Conservation (phyloP, 768 basidiomycete genomes). For the Strobilomyces confusus region DNA sequence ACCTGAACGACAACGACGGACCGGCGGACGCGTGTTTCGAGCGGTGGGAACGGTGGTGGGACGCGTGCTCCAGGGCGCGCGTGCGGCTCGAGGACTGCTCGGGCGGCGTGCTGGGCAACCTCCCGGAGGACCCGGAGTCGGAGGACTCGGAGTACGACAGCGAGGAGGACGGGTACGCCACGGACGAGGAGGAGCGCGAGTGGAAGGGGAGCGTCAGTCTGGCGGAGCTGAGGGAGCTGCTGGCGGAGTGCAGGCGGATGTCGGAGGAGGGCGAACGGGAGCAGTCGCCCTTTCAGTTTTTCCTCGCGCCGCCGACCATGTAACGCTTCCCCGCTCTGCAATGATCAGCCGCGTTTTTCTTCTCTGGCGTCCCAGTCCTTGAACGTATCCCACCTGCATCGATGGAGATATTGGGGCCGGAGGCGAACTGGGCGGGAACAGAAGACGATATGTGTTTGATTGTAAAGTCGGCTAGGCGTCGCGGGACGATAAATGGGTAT, state of each 20-base stretch:
- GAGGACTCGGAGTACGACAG: conserved; percentile 31
- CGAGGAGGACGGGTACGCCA: conserved; percentile 31
- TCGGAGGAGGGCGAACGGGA: conserved; percentile 31
- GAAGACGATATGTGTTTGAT: too few relatives aligned
- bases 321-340: conserved; percentile 6
- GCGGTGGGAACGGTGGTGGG: conserved; percentile 73
- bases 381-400: too few relatives aligned
- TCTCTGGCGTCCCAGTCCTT: conserved; percentile 61
- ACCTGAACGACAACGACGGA: conserved; percentile 54
- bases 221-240: conserved; percentile 45
- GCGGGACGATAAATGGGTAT: too few relatives aligned
- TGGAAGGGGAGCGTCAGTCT: conserved; percentile 28
- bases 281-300: conserved; percentile 20
- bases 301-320: conserved; percentile 5
- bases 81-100: conserved; percentile 76
- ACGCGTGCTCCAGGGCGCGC: conserved; percentile 42
- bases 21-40: conserved; percentile 39
- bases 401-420: too few relatives aligned
- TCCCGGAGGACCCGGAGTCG: conserved; percentile 30
- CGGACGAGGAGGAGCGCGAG: conserved; percentile 32
- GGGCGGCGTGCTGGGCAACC: conserved; percentile 52
- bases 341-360: conserved; percentile 37
- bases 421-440: too few relatives aligned
- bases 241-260: conserved; percentile 55
- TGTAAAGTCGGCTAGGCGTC: too few relatives aligned